Evolutionary conservation across 2,329 filamentous ascomycete genomes (phyloP), one percentile per base, ranked within the genome.

Genomic region (Monascus ruber): DNA sequence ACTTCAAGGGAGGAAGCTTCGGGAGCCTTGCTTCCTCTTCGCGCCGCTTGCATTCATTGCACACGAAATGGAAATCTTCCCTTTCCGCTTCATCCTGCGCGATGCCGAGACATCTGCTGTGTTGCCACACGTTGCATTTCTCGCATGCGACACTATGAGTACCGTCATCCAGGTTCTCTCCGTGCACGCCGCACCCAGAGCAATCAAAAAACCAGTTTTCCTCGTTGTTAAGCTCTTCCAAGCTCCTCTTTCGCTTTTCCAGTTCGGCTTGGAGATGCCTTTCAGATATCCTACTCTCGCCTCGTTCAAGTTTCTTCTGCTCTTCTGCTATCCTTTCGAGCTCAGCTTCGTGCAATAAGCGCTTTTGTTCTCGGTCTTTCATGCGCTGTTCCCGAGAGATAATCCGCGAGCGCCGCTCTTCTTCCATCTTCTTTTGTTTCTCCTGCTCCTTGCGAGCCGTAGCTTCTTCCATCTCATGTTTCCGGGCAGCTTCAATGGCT

Each of bases 171-270:
- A 79, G 55, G 42, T 95, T 85, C 51, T 93, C 82, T 24, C 91
- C 91, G 59, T 94, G 81, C 24, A 87, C 74, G 25, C 89, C 89
- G 59, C 91, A 98, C 25, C 85, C 74, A 9, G 76, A 72, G 58
- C 91, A 98, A 58, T 98, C 91, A 51, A 98, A 98, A 31, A 86
- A 75, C 91, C 91, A 96, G 37, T 87, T 78, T 8, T 86, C 84
- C 35, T 91, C 85, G 48, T 79, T 72, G 17, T 79, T 75, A 24
- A 94, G 72, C 39, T 82, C 76, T 49, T 83, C 74, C 7, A 94
- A 68, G 28, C 85, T 84, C 58, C 80, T 80, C 58, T 83, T 81
- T 46, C 79, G 85, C 60, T 75, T 83, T 53, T 87, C 83, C 53
- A 93, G 84, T 58, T 91, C 83, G 3, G 79, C 79, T 53, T 86